Conservation (phyloP, 495 filamentous ascomycete genomes). For the Tuber microsphaerosporum region DNA sequence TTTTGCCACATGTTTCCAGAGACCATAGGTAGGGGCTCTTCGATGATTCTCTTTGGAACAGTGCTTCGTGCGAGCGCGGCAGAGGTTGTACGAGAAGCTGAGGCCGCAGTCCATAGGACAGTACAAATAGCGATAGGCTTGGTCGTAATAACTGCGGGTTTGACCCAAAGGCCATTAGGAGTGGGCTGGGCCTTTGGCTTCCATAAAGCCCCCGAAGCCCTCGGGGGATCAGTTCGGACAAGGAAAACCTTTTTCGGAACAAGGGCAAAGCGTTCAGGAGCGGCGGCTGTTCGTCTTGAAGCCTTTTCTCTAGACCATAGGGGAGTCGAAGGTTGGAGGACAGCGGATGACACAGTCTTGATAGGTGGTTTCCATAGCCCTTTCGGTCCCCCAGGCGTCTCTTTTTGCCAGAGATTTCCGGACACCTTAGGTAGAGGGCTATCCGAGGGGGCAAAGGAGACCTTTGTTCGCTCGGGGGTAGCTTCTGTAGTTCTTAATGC, state of each 20-base stretch:
- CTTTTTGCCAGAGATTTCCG: conserved; percentile 29
- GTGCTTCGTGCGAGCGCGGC: conserved; percentile 17
- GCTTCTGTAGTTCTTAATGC: conserved; percentile 28
- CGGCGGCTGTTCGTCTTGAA: conserved; percentile 31
- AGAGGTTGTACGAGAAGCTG: conserved; percentile 19
- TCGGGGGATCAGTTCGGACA: not conserved
- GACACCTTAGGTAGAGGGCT: conserved; percentile 25
- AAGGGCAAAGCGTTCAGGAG: conserved; percentile 17
- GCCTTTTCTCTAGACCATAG: conserved; percentile 33
- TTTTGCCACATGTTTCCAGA: conserved; percentile 22
- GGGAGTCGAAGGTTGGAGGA: conserved; percentile 8
- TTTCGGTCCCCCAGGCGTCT: conserved; percentile 9
- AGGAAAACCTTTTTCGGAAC: conserved; percentile 26
- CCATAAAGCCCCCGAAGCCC: conserved; percentile 32
- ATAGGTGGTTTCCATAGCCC: conserved; percentile 24
- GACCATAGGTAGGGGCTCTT: conserved; percentile 23
- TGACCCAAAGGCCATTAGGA: conserved; percentile 22
- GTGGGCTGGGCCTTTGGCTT: conserved; percentile 11
- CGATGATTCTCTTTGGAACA: conserved; percentile 18
- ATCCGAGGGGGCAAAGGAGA: conserved; percentile 14
- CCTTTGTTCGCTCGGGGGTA: conserved; percentile 28
- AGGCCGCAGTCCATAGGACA: conserved; percentile 23
- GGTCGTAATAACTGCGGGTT: conserved; percentile 1
- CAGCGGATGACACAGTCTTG: conserved; percentile 15
- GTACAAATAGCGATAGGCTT: conserved; percentile 9